Conservation (phyloP, 169 alveolate species). For the Sarcocystis neurona region DNA sequence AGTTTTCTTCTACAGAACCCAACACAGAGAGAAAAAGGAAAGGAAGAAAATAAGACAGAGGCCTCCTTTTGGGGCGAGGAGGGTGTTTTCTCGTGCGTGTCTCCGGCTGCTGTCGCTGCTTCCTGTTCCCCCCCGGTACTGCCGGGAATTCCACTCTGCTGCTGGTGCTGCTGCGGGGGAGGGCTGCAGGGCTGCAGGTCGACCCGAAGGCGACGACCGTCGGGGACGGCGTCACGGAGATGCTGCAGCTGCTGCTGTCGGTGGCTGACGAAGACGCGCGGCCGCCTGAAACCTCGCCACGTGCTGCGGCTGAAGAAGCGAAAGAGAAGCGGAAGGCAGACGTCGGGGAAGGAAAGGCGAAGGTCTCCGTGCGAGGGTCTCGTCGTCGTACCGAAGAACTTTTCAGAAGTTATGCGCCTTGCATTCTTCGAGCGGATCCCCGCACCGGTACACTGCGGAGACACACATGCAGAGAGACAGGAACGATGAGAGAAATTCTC, state of each 20-base stretch:
- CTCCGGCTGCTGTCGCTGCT: too few relatives aligned
- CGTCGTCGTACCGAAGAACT: neutral
- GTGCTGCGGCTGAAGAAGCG: neutral
- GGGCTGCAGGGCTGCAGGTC: neutral
- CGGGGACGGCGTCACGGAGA: neutral
- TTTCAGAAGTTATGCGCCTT: neutral
- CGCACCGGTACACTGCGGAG: neutral
- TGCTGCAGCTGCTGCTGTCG: slow-evolving; percentile 1
- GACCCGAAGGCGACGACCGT: slow-evolving; percentile 34
- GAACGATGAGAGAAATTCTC: too few relatives aligned
- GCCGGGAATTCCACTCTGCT: too few relatives aligned
- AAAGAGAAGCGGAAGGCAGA: neutral
- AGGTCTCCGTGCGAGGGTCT: too few relatives aligned
- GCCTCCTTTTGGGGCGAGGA: too few relatives aligned
- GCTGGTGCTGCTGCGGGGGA: too few relatives aligned
- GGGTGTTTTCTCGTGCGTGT: too few relatives aligned
- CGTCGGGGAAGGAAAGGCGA: neutral
- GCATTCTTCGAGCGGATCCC: slow-evolving; percentile 24
- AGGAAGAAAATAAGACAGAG: too few relatives aligned
- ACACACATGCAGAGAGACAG: too few relatives aligned
- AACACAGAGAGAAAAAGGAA: too few relatives aligned
- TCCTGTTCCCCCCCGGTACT: too few relatives aligned
- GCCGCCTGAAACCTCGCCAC: neutral
- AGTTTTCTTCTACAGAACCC: too few relatives aligned
- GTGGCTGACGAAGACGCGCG: neutral